Evolutionary conservation across 2,329 filamentous ascomycete genomes (phyloP).

Genomic region (Pezicula radicicola): DNA sequence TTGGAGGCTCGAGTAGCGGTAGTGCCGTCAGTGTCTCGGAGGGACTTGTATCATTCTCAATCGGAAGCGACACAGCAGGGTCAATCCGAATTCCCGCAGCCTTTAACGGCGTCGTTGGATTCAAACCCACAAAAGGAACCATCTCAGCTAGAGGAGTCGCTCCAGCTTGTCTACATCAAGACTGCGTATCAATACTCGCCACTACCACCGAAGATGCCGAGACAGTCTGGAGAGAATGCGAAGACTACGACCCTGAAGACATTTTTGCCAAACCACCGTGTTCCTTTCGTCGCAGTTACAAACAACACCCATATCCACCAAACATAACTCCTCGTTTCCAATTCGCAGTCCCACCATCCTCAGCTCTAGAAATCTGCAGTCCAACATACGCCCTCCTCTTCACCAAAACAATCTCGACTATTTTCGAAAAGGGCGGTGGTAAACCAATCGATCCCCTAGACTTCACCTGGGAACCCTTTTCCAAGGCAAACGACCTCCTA

Average conservation of each 20-base stretch:
- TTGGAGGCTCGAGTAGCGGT: conserved; percentile 52
- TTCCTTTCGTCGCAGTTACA: conserved; percentile 7
- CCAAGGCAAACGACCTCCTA: conserved; percentile 45
- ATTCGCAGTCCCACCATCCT: conserved; percentile 45
- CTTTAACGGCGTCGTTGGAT: conserved; percentile 47
- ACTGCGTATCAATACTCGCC: conserved; percentile 49
- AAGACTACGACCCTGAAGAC: conserved; percentile 43
- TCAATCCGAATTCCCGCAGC: conserved; percentile 47
- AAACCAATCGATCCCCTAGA: conserved; percentile 19
- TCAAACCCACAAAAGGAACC: conserved; percentile 46
- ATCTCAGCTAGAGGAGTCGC: conserved; percentile 42
- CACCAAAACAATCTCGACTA: conserved; percentile 33
- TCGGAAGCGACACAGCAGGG: conserved; percentile 52
- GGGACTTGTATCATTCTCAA: conserved; percentile 47
- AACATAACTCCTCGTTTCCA: conserved; percentile 35
- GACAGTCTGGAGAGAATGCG: conserved; percentile 43
- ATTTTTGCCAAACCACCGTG: conserved; percentile 44
- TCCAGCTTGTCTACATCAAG: conserved; percentile 50
- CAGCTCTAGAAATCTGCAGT: conserved; percentile 39
- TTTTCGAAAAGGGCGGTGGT: conserved; percentile 37
- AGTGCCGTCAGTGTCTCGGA: conserved; percentile 48
- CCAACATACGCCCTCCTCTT: conserved; percentile 39
- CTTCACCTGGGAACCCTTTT: conserved; percentile 40
- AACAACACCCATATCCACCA: not conserved
- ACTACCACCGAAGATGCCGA: conserved; percentile 42